Evolutionary conservation across 2,329 filamentous ascomycete genomes (phyloP).

Genomic region (Parascedosporium putredinis): DNA sequence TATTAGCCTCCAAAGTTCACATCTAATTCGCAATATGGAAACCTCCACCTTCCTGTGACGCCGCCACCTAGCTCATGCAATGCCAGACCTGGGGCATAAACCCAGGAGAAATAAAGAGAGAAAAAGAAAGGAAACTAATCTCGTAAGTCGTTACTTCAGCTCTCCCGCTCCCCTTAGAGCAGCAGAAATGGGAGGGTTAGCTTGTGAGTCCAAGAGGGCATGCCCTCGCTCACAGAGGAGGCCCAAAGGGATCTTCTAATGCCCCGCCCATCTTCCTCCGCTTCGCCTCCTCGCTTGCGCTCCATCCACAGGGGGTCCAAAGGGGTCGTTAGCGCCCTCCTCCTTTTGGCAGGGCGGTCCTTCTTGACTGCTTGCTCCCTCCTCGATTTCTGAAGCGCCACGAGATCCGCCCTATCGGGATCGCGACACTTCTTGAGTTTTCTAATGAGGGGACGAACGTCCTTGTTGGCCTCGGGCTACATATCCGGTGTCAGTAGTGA

Average conservation of each 20-base stretch:
- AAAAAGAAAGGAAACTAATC: too few species aligned
- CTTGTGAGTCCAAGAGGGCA: too few species aligned
- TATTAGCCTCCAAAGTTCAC: too few species aligned
- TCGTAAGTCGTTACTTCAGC: too few species aligned
- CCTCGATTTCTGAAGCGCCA: slow-evolving; percentile 55
- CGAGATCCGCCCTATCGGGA: slow-evolving; percentile 62
- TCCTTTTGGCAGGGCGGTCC: slow-evolving; percentile 26
- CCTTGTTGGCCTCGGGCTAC: slow-evolving; percentile 35
- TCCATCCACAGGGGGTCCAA: slow-evolving; percentile 27
- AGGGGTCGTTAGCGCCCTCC: slow-evolving; percentile 36
- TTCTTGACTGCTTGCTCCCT: slow-evolving; percentile 40
- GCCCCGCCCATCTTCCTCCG: not conserved
- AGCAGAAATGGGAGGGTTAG: too few species aligned
- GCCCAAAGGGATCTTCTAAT: not conserved
- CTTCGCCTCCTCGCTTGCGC: not conserved
- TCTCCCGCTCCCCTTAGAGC: too few species aligned
- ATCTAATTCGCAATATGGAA: too few species aligned
- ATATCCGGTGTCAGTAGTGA: too few species aligned
- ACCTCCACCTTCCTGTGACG: too few species aligned
- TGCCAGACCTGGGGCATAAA: too few species aligned
- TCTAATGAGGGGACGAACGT: slow-evolving; percentile 49
- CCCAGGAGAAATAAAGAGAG: too few species aligned
- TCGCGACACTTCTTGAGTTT: slow-evolving; percentile 67
- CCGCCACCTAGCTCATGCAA: too few species aligned
- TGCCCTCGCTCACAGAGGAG: not conserved